Conservation (phyloP, 257 asterid genomes). For the Scutellaria galericulata region DNA sequence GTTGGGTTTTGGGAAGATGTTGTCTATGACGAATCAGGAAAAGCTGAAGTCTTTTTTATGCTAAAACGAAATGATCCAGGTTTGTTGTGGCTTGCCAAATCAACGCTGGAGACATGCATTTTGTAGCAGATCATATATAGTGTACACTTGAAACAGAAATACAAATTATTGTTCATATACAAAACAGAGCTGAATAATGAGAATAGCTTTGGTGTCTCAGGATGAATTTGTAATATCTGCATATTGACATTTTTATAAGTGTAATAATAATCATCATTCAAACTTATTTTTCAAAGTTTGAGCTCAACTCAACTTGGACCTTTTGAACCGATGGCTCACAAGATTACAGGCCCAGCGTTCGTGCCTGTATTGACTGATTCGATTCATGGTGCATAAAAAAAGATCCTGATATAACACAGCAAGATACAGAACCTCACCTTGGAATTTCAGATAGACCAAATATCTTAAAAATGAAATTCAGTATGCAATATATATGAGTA, state of each 20-base stretch:
- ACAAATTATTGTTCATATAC: neutral
- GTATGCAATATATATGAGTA: neutral
- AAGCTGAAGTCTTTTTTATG: conserved; percentile 54
- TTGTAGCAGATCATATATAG: conserved; percentile 10
- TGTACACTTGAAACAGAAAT: neutral
- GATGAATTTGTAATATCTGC: neutral
- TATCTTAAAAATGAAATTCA: neutral
- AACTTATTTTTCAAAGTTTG: too few relatives aligned
- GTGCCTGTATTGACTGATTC: neutral
- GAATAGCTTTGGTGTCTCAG: neutral
- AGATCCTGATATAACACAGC: neutral
- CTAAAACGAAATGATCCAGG: conserved; percentile 88
- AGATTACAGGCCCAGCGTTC: too few relatives aligned
- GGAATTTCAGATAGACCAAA: neutral
- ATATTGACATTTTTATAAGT: neutral
- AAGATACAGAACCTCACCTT: neutral
- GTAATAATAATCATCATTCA: conserved; percentile 5
- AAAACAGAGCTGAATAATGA: too few relatives aligned
- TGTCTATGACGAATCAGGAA: conserved; percentile 50
- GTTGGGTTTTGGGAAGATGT: conserved; percentile 74
- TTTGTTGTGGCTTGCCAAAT: conserved; percentile 86
- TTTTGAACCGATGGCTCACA: too few relatives aligned
- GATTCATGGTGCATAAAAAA: neutral
- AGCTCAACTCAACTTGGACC: too few relatives aligned
- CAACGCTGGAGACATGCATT: conserved; percentile 59